phyloP scores from a whole-genome alignment of 2,329 filamentous ascomycete genomes.

The Xylariaceae sp. region DNA sequence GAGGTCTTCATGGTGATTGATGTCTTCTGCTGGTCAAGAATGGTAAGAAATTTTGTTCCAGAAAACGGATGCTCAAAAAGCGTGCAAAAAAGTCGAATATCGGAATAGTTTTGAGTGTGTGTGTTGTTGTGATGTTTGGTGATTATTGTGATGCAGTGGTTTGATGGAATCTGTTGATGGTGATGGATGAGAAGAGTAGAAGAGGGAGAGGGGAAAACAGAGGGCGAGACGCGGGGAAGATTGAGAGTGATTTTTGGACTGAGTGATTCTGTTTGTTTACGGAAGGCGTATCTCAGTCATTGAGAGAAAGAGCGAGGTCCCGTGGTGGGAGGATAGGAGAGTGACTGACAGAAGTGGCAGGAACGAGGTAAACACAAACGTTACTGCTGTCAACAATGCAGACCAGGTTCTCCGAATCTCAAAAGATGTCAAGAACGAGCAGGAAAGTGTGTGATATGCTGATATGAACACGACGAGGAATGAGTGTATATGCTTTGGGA shows the following conservation, averaged over 20 bases:
- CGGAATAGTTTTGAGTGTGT: conserved; percentile 13
- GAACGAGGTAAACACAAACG: background rate
- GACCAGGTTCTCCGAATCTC: no score
- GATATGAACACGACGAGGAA: no score
- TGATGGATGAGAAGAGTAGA: conserved; percentile 17
- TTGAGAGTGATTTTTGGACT: no score
- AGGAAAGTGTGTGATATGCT: no score
- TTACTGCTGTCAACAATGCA: no score
- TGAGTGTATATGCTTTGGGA: no score
- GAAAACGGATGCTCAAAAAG: conserved; percentile 33
- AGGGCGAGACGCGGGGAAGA: conserved; percentile 7
- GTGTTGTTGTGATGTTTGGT: conserved; percentile 17
- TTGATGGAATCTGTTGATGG: conserved; percentile 19
- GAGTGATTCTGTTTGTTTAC: background rate
- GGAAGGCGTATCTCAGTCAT: background rate
- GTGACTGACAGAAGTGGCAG: background rate
- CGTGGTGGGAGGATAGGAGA: background rate
- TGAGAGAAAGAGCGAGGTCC: conserved; percentile 1
- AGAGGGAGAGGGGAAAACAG: conserved; percentile 9
- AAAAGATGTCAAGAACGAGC: no score
- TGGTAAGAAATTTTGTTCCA: conserved; percentile 31
- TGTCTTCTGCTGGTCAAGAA: conserved; percentile 17
- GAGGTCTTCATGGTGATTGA: conserved; percentile 45
- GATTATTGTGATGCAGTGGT: conserved; percentile 23
- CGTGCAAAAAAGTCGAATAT: conserved; percentile 27